Base-by-base conservation (phyloP, 345 rosid genomes). In the Gossypium anomalum region DNA sequence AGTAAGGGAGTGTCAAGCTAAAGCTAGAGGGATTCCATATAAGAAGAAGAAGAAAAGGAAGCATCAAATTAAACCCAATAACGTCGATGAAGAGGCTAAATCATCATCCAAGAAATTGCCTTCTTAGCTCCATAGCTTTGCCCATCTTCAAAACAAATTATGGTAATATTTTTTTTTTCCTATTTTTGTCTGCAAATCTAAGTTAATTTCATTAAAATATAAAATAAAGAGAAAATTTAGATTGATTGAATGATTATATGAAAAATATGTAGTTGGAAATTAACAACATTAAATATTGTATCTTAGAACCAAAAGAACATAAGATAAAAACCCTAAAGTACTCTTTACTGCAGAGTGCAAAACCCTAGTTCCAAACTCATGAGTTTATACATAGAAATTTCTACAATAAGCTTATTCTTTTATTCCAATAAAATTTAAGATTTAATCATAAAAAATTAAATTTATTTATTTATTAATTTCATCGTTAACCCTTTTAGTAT, bases 41-140 rank as follows among this genome's bases (percentile, higher is more conserved):
- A 89, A 84, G 87, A 92, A 92, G 91, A 92, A 85, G 86, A 92
- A 85, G 90, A 85, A 83, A 89, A 85, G 78, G 79, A 88, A 87
- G 89, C 82, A 76, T 80, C 84, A 69, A 80, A 63, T 77, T 49
- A 85, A 81, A 79, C 65, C 81, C 22, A 81, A 20, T 19, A 9
- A 64, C 72, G 55, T 51, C 55, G 80, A 80, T 1, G 86, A 78
- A 1, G 87, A 83, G 12, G 78, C 85, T 4, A 83, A 76, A 65
- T 67, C 82, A 49, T 76, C 86, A 34, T 73, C 85, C 2, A 83
- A 74, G 77, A 66, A 59, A 49, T 73, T 53, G 8, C 7, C 72
- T 3, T 55, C 61, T 78, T 76, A 58, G 59, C 60, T 66, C 16
- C 3, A 13, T 7, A 2, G 43, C 78, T 51, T 78, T n/a, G 16